phyloP scores from a whole-genome alignment of 1,139 yeast genomes.

The Geotrichum histeridarum region DNA sequence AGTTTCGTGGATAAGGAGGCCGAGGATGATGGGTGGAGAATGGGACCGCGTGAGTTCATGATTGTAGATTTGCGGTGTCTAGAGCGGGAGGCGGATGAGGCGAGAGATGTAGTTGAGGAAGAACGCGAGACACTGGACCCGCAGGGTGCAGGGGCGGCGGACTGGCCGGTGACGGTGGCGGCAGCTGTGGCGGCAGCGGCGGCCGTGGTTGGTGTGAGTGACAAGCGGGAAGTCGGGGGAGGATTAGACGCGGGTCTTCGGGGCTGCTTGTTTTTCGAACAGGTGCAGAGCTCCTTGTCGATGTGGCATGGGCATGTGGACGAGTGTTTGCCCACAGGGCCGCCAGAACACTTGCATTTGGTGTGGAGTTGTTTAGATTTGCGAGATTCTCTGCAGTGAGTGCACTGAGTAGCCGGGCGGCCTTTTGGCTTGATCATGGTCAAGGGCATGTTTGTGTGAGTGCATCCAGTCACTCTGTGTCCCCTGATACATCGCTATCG shows the following conservation, averaged over 20 bases:
- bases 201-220: not conserved
- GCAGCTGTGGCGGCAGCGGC: conserved; percentile 1
- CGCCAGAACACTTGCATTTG: conserved; percentile 63
- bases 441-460: conserved; percentile 84
- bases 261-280: conserved; percentile 40
- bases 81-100: conserved; percentile 1
- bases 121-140: not conserved
- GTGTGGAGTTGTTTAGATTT: conserved; percentile 66
- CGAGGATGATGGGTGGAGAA: conserved; percentile 10
- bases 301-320: conserved; percentile 52
- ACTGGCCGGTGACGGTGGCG: not conserved
- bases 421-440: conserved; percentile 95
- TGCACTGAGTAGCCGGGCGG: conserved; percentile 87
- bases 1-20: conserved; percentile 12
- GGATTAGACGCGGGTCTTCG: conserved; percentile 8
- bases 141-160: not conserved
- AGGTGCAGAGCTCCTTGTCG: conserved; percentile 52
- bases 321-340: conserved; percentile 46
- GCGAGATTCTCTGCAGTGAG: conserved; percentile 78
- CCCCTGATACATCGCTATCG: conserved; percentile 76
- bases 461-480: conserved; percentile 88
- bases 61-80: conserved; percentile 10
- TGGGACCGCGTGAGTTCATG: conserved; percentile 4
- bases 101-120: conserved; percentile 6
- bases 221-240: conserved; percentile 5